A percentile compares a stretch with the other conserved stretches of the same genome.
These are phyloP conservation scores for Saraca asoca DNA, from an alignment of 331 rosid genomes.

Conservation along the genomic window DNA sequence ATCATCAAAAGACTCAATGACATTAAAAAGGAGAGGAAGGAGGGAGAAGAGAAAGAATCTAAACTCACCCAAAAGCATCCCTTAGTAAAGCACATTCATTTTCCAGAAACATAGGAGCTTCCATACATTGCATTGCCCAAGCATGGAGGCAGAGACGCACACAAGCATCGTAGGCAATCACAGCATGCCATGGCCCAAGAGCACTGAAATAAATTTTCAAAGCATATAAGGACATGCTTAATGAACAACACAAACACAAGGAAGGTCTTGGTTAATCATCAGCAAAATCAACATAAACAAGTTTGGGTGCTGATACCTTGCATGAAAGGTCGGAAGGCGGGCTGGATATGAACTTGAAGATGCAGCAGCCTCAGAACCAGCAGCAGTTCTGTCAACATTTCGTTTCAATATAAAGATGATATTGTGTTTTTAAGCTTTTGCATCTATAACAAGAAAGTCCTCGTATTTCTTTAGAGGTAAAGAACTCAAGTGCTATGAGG, in stretches of 20 bases:
- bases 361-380: constrained; percentile 65
- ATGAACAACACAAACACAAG: background rate
- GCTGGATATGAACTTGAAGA: constrained; percentile 62
- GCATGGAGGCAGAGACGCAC: constrained; percentile 98
- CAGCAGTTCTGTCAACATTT: constrained; percentile 54
- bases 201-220: constrained; percentile 62
- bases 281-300: constrained; percentile 20
- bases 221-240: constrained; percentile 24
- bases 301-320: constrained; percentile 58
- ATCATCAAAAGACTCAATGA: no score
- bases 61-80: constrained; percentile 85
- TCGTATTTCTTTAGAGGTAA: background rate
- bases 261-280: constrained; percentile 9
- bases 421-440: background rate
- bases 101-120: constrained; percentile 96
- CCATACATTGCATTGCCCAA: constrained; percentile 99
- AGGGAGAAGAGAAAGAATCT: constrained; percentile 14
- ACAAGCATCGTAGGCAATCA: constrained; percentile 92
- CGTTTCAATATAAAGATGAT: constrained; percentile 28
- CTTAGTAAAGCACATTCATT: constrained; percentile 86
- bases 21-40: no score
- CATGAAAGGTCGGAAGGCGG: constrained; percentile 88
- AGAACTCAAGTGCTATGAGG: constrained; percentile 3
- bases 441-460: background rate
- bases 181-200: constrained; percentile 91